A percentile compares a stretch with the other conserved stretches of the same genome.
These are phyloP conservation scores for Cryptosporidium bovis DNA, from an alignment of 169 alveolate genomes.

Conservation along the genomic window DNA sequence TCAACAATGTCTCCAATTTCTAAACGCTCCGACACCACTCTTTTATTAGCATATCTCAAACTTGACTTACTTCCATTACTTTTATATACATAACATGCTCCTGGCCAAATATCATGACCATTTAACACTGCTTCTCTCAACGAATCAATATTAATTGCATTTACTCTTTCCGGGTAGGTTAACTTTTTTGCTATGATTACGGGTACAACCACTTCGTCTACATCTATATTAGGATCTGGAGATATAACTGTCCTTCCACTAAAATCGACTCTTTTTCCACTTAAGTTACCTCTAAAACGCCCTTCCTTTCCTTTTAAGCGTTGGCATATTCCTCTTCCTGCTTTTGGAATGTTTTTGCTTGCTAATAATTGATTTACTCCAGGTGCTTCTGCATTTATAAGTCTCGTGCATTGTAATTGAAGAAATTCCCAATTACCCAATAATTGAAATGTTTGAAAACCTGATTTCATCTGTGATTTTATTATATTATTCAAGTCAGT, in stretches of 20 bases:
- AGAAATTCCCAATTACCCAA: conserved; percentile 89
- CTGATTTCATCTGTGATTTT: conserved; percentile 86
- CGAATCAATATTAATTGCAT: conserved; percentile 87
- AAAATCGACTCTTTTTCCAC: conserved; percentile 99
- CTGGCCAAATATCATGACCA: conserved; percentile 96
- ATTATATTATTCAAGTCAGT: conserved; percentile 85
- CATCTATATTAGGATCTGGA: conserved; percentile 98
- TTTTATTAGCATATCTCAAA: conserved; percentile 88
- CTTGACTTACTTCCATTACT: conserved; percentile 84
- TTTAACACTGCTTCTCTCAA: conserved; percentile 89
- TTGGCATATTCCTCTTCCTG: conserved; percentile 82
- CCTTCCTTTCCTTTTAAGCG: conserved; percentile 96
- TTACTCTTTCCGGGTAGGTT: conserved; percentile 97
- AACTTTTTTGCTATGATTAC: conserved; percentile 94
- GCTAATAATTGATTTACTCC: conserved; percentile 89
- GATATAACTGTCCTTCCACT: conserved; percentile 99
- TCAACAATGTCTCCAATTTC: conserved; percentile 97
- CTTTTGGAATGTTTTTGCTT: conserved; percentile 78
- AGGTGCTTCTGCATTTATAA: conserved; percentile 93
- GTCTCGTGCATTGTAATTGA: conserved; percentile 89
- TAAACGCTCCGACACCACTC: conserved; percentile 84
- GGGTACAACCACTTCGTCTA: conserved; percentile 98
- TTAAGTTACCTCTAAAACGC: conserved; percentile 97
- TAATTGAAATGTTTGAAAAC: conserved; percentile 86
- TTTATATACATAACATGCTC: conserved; percentile 92